Percentiles rank a stretch among this genome's conserved stretches.
phyloP scores from a whole-genome alignment of 1,284 basidiomycete genomes.

The Heterobasidion annosum region DNA sequence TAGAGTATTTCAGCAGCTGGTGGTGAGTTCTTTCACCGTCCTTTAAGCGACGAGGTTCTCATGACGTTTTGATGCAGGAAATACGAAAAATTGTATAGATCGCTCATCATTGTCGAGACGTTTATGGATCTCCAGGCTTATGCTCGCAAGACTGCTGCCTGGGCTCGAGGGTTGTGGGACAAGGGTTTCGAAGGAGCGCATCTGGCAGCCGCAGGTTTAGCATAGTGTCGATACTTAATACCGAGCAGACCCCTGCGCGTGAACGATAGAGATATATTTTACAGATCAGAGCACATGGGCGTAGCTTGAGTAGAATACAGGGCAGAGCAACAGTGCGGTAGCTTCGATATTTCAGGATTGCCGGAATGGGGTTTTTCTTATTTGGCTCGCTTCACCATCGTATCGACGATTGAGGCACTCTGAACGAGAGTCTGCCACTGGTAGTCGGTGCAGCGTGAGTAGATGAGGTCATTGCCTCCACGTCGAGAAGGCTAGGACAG shows the following conservation, averaged over 20 bases:
- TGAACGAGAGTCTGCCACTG: conserved; percentile 57
- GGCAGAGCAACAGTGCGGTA: not conserved
- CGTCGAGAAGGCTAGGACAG: too few relatives aligned
- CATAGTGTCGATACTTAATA: conserved; percentile 15
- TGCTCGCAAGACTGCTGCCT: conserved; percentile 50
- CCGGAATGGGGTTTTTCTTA: too few relatives aligned
- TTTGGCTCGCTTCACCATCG: conserved; percentile 17
- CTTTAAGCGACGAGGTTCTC: conserved; percentile 6
- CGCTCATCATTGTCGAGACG: conserved; percentile 44
- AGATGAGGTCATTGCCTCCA: too few relatives aligned
- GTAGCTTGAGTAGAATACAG: not conserved
- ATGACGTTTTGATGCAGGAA: conserved; percentile 30
- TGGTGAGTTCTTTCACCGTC: conserved; percentile 35
- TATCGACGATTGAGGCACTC: conserved; percentile 36
- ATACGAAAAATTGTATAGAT: conserved; percentile 44
- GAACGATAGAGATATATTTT: not conserved
- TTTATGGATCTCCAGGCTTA: conserved; percentile 65
- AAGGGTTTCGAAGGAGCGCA: conserved; percentile 57
- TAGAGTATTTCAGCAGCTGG: conserved; percentile 53
- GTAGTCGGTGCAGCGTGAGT: not conserved
- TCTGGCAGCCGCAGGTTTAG: conserved; percentile 59
- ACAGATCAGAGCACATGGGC: not conserved
- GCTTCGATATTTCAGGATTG: conserved; percentile 22
- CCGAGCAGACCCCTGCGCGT: not conserved
- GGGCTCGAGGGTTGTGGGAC: conserved; percentile 51